phyloP scores from a whole-genome alignment of 1,284 basidiomycete genomes.

The Phenoliferia sp. region DNA sequence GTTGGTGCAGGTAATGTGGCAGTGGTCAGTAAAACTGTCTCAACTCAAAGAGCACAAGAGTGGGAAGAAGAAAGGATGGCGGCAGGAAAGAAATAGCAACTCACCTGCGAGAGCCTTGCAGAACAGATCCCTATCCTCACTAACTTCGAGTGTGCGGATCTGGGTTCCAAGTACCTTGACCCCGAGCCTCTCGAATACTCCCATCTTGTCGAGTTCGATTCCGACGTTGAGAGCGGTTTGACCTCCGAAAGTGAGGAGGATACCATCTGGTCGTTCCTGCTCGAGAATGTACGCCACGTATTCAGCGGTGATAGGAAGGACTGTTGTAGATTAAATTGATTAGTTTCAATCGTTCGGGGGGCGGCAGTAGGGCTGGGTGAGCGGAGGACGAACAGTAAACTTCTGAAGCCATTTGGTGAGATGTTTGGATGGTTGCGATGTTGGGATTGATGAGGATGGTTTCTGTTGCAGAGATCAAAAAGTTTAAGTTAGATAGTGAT shows the following conservation, averaged over 20 bases:
- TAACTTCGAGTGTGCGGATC: constrained; percentile 88
- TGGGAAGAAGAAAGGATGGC: constrained; percentile 3
- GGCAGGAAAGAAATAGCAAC: too few species aligned
- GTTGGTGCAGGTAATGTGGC: constrained; percentile 14
- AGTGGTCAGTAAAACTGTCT: background rate
- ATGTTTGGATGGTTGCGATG: constrained; percentile 88
- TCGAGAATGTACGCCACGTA: constrained; percentile 98
- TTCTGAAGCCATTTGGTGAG: constrained; percentile 90
- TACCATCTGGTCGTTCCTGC: constrained; percentile 96
- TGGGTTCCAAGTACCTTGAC: constrained; percentile 94
- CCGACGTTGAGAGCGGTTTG: constrained; percentile 98
- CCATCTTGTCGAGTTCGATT: constrained; percentile 96
- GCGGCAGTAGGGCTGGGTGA: too few species aligned
- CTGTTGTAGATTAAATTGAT: too few species aligned
- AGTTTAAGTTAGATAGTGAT: background rate
- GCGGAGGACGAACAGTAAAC: constrained; percentile 62
- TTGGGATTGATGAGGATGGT: constrained; percentile 97
- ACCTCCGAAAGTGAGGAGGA: constrained; percentile 95
- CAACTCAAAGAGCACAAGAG: constrained; percentile 10
- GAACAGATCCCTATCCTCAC: constrained; percentile 96
- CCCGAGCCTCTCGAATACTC: constrained; percentile 87
- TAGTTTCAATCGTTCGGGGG: too few species aligned
- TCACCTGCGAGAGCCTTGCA: constrained; percentile 91
- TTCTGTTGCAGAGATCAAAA: constrained; percentile 49
- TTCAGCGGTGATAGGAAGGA: constrained; percentile 92